A percentile compares a stretch with the other conserved stretches of the same genome.
Conservation (phyloP, 192 early-diverging fungal species). For the Ambispora gerdemannii region DNA sequence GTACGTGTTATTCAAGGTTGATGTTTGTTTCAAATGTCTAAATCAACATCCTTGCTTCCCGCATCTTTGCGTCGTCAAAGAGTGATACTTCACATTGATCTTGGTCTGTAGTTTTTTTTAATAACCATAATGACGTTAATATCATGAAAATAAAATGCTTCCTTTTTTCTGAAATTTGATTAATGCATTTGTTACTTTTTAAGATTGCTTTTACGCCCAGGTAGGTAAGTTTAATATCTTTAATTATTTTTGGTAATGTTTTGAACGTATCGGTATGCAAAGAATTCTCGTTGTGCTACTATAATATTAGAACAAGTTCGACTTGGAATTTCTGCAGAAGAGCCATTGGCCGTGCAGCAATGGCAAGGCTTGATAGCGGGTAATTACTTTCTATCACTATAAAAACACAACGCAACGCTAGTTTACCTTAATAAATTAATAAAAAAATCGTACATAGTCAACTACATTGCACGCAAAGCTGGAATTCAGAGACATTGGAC, state of each 20-base stretch:
- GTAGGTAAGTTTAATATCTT: slow-evolving; percentile 63
- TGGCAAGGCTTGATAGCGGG: slow-evolving; percentile 83
- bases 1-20: no score
- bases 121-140: neutral
- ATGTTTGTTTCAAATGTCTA: no score
- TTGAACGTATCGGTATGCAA: no score
- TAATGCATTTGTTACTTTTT: no score
- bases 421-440: no score
- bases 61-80: slow-evolving; percentile 42
- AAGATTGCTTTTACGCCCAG: slow-evolving; percentile 78
- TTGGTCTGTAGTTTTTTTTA: slow-evolving; percentile 37
- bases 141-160: no score
- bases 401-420: no score
- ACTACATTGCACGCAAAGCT: slow-evolving; percentile 77
- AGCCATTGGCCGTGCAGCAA: slow-evolving; percentile 86
- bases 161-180: no score
- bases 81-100: slow-evolving; percentile 55
- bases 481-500: slow-evolving; percentile 71
- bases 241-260: no score
- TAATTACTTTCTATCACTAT: slow-evolving; percentile 23
- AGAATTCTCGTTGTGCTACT: no score
- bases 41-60: no score
- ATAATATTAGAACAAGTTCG: slow-evolving; percentile 68
- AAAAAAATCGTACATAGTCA: no score
- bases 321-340: slow-evolving; percentile 59